Evolutionary conservation across 176 grass and related monocot genomes (phyloP).

Genomic region (Carex parvula): DNA sequence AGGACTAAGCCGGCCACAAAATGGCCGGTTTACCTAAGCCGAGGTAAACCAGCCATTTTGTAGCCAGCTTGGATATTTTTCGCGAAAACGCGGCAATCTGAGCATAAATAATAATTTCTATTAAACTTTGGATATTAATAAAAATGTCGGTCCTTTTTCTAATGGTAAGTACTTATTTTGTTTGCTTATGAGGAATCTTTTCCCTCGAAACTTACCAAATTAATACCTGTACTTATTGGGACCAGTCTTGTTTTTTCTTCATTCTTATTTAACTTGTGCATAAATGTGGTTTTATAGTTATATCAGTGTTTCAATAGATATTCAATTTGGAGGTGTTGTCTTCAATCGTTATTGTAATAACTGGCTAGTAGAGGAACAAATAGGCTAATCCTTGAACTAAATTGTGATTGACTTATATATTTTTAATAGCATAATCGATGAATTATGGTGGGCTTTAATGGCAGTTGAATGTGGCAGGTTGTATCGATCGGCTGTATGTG

Average conservation of each 20-base stretch:
- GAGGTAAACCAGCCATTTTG: too few relatives aligned
- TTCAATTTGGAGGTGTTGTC: not conserved
- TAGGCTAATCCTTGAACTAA: not conserved
- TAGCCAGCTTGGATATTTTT: too few relatives aligned
- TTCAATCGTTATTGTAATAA: not conserved
- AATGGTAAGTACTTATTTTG: conserved; percentile 53
- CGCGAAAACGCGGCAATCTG: too few relatives aligned
- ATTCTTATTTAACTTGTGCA: not conserved
- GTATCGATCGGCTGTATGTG: conserved; percentile 19
- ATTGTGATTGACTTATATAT: not conserved
- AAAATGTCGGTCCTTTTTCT: too few relatives aligned
- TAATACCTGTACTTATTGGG: not conserved
- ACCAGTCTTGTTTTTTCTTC: not conserved
- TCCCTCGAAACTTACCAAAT: not conserved
- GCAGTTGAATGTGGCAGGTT: conserved; percentile 39
- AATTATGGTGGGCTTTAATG: not conserved
- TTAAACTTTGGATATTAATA: too few relatives aligned
- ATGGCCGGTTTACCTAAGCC: too few relatives aligned
- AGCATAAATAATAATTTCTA: too few relatives aligned
- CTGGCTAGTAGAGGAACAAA: not conserved
- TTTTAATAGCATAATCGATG: not conserved
- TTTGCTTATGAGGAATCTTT: not conserved
- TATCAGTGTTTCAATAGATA: not conserved
- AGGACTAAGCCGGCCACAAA: too few relatives aligned
- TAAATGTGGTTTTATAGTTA: not conserved